Conservation (phyloP, 164 flowering plant species). For the Aristolochia contorta region DNA sequence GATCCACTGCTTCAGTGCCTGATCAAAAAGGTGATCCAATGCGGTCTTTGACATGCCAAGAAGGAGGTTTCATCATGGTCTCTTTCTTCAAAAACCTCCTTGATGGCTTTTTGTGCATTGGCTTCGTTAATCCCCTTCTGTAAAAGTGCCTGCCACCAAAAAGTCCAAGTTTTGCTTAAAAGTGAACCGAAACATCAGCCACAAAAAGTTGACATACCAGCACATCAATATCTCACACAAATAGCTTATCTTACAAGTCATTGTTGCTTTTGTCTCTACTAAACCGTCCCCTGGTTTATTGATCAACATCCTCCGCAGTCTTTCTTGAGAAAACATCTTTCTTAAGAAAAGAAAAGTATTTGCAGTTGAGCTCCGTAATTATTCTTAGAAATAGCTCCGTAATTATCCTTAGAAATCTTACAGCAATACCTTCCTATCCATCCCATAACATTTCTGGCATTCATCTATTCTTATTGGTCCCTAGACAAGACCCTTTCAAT, state of each 20-base stretch:
- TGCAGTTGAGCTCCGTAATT: too few relatives aligned
- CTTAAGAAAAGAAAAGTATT: too few relatives aligned
- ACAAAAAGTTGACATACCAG: too few relatives aligned
- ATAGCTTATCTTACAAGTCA: not conserved
- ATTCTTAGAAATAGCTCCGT: too few relatives aligned
- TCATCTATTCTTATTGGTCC: too few relatives aligned
- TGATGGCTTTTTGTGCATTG: slow-evolving; percentile 53
- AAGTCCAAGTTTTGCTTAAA: not conserved
- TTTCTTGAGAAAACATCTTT: too few relatives aligned
- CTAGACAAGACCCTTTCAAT: too few relatives aligned
- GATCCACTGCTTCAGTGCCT: slow-evolving; percentile 83
- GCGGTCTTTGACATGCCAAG: slow-evolving; percentile 51
- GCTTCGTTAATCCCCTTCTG: slow-evolving; percentile 51
- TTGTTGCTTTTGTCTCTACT: not conserved
- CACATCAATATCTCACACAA: not conserved
- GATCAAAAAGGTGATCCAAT: slow-evolving; percentile 44
- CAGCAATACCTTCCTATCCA: too few relatives aligned
- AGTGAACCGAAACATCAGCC: too few relatives aligned
- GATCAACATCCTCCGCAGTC: too few relatives aligned
- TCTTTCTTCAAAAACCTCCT: slow-evolving; percentile 45
- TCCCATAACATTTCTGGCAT: too few relatives aligned
- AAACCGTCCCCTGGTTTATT: not conserved
- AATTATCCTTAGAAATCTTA: too few relatives aligned
- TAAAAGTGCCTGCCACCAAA: slow-evolving; percentile 43
- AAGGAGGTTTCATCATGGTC: slow-evolving; percentile 23